Conservation (phyloP, 2,329 filamentous ascomycete species). For the Aureobasidium lini region DNA sequence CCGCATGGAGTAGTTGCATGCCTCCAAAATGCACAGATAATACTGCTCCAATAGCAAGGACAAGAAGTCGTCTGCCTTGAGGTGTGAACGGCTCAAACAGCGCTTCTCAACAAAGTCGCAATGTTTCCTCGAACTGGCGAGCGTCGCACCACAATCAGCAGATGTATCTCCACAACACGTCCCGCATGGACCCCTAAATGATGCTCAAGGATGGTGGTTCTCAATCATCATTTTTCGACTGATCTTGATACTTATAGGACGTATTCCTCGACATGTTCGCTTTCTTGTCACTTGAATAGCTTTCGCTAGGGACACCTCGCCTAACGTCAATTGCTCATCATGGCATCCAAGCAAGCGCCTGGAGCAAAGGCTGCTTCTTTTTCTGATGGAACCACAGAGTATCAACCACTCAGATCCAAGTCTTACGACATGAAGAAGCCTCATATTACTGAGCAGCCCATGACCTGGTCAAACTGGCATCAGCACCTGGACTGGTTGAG, state of each 20-base stretch:
- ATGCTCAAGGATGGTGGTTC: not conserved
- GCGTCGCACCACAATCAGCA: constrained; percentile 1
- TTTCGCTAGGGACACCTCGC: not conserved
- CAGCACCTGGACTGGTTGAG: constrained; percentile 95
- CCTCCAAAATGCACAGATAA: not conserved
- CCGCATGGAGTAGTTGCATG: not conserved
- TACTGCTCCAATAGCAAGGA: not conserved
- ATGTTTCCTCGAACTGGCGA: not conserved
- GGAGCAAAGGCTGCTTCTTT: too few relatives aligned
- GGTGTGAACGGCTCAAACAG: not conserved
- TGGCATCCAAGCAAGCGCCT: not conserved
- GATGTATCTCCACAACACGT: constrained; percentile 6
- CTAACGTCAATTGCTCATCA: not conserved
- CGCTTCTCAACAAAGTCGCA: constrained; percentile 5
- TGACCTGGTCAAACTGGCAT: constrained; percentile 78
- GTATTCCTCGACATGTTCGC: not conserved
- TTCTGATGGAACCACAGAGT: not conserved
- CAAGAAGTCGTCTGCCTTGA: not conserved
- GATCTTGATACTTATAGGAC: not conserved
- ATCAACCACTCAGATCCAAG: not conserved
- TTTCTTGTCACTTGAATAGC: not conserved
- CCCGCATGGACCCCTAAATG: not conserved
- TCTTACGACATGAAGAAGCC: constrained; percentile 31
- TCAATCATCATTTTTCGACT: too few relatives aligned
- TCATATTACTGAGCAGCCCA: constrained; percentile 75